Base-by-base conservation (phyloP, 306 rosid genomes). In the Castanea crenata region DNA sequence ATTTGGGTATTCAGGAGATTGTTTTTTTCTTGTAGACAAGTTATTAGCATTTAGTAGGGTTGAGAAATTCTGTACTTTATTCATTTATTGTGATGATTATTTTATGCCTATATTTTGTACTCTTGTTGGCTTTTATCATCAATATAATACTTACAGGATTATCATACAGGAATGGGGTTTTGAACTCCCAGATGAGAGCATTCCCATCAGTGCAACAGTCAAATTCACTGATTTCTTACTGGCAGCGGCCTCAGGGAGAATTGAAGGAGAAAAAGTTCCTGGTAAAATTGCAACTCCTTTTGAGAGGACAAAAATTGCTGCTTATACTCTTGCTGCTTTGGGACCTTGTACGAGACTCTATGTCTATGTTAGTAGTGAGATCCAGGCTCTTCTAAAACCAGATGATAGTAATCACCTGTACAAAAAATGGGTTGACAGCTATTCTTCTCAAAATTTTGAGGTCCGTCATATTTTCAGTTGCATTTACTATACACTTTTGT, bases 251-350 rank as follows among this genome's bases (percentile, higher is more conserved):
- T 92, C 98, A 34, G 99, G 99, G 81, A 93, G 89, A 83, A 90
- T 93, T 68, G 97, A 89, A 88, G 98, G 96, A 73, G 88, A 86
- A 18, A 90, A 91, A 82, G 93, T 91, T 79, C 94, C 91, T 71
- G 98, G 89, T 85, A 96, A 90, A 89, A 92, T 93, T 67, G 98
- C 98, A 76, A 96, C 99, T 73, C 99, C 99, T 27, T 96, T 96
- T 82, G 99, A 96, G 91, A 90, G 90, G 89, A 96, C 97, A 58
- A 93, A 93, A 88, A 87, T 96, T 75, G 93, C 98, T 79, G 98
- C 99, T 77, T 96, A 96, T 82, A 88, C 96, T 71, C 87, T 96
- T 76, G 97, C 97, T 82, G 99, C 97, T 80, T 87, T 92, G 96
- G 84, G 94, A 75, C 99, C 99, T 74, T 96, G 99, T 83, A 91